Base-by-base conservation (phyloP, 768 basidiomycete genomes). In the Astraeus odoratus region DNA sequence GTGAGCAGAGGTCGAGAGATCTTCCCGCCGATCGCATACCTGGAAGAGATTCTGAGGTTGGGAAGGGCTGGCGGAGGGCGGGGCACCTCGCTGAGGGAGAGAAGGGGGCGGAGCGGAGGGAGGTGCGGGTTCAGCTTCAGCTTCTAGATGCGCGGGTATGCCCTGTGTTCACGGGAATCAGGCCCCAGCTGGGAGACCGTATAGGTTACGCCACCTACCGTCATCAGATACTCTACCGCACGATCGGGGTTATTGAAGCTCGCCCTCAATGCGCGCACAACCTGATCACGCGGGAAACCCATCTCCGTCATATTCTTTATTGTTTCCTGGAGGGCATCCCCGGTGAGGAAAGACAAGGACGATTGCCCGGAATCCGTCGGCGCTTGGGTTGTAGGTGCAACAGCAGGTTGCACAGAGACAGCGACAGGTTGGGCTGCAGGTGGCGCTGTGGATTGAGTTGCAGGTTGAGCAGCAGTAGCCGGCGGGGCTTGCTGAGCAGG, bases 151-250 rank as follows among this genome's bases (percentile, higher is more conserved):
- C 26, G 76, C 70, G 3, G 92, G 88, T 51, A 93, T 91, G 33
- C 89, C 92, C 90, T 93, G 46, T 24, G 18, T 19, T 22, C 44
- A 45, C 46, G 50, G 52, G n/a, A 27, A 24, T 39, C 30, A 45
- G 26, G n/a, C 30, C 19, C 39, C 29, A 16, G 30, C n/a, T 27
- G 41, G 44, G 44, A 39, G 27, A 13, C 8, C 13, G 37, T 18
- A 37, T 31, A 38, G 52, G 39, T 8, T 33, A 43, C 23, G 16
- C 10, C 10, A 68, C 84, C 53, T 55, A 94, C 95, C 49, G 60
- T 95, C 79, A 98, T 84, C 44, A 99, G 70, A 65, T 99, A 99
- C 64, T 99, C 96, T n/a, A 92, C 95, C 6, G 96, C 96, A 24
- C 96, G 78, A 56, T 98, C 93, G 7, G 96, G 88, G 67, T 99